These are phyloP conservation scores for Naganishia liquefaciens DNA, from an alignment of 1,284 basidiomycete species.

Conservation along the genomic window DNA sequence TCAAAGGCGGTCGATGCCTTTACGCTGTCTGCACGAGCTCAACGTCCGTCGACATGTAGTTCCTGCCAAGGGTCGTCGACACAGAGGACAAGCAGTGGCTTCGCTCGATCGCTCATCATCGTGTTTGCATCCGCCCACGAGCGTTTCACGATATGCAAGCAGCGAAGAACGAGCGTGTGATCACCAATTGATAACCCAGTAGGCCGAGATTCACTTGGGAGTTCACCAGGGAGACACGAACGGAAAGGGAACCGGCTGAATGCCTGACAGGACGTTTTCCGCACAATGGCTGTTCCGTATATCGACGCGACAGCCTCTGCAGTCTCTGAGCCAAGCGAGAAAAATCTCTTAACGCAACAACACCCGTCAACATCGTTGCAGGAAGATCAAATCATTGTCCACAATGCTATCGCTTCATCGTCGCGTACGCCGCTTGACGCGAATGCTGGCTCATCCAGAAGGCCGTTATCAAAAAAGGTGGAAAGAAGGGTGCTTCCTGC, in stretches of 20 bases:
- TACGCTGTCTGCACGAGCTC: too few species aligned
- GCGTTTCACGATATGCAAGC: not conserved
- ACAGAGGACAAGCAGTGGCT: not conserved
- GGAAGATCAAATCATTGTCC: not conserved
- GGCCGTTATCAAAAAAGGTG: conserved; percentile 6
- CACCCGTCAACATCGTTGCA: not conserved
- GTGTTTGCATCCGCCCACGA: conserved; percentile 11
- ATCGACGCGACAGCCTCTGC: not conserved
- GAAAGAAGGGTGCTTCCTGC: conserved; percentile 31
- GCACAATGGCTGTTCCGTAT: not conserved
- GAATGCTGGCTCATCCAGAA: not conserved
- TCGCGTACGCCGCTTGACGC: not conserved
- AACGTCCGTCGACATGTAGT: not conserved
- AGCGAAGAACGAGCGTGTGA: too few species aligned
- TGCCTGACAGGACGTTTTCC: too few species aligned
- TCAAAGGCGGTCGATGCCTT: too few species aligned
- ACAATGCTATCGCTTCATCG: conserved; percentile 13
- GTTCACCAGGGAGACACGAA: too few species aligned
- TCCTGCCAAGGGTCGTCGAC: not conserved
- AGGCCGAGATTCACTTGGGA: too few species aligned
- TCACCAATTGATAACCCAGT: too few species aligned
- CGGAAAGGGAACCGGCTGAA: too few species aligned
- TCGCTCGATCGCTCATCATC: conserved; percentile 6
- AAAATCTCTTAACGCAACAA: not conserved
- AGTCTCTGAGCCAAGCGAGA: not conserved